Evolutionary conservation across 2,329 filamentous ascomycete genomes (phyloP), one percentile per base, ranked within the genome.

Genomic region (Lachnellula occidentalis): DNA sequence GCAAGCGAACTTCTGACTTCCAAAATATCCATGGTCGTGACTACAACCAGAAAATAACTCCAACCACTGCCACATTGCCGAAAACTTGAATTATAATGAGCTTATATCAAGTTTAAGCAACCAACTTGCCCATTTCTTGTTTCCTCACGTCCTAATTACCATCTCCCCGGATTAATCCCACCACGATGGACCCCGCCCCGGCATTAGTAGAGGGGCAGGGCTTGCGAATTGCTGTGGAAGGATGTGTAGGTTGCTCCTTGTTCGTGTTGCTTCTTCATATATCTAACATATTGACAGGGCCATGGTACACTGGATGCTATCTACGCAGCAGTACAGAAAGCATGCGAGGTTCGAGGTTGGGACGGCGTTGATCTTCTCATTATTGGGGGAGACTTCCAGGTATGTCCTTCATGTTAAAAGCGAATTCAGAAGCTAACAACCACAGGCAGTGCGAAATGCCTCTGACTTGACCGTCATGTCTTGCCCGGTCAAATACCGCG

Each of bases 311-410:
- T 99, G 50, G 82, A 97, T 69, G 88, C 90, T 54, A 97, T 99
- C 63, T 99, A 97, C 71, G 82, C 87, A 1, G 86, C 89, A 1
- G 82, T 95, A 24, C 75, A 80, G 41, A 78, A 81, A 59, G 79
- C 90, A 9, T 89, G 86, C 70, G 76, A 82, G 60, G 75, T 79
- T 45, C 87, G 88, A 64, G 80, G 80, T 22, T 96, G 92, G 92
- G 78, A 87, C 61, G 82, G 80, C 34, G 83, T 97, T 31, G 94
- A 99, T 70, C 73, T 96, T 11, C 74, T 99, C 62, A 95, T 99
- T 66, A 96, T 99, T 64, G 90, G 92, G 53, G 94, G 94, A 27
- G 94, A 99, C 69, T 99, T 99, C 62, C 90, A 96, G 76, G 87
- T 87, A 73, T 34, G 68, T 59, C 19, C 2, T 50, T 21, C 15